These are phyloP conservation scores for Pirum gemmata DNA, from an alignment of 78 protist species.

Conservation along the genomic window DNA sequence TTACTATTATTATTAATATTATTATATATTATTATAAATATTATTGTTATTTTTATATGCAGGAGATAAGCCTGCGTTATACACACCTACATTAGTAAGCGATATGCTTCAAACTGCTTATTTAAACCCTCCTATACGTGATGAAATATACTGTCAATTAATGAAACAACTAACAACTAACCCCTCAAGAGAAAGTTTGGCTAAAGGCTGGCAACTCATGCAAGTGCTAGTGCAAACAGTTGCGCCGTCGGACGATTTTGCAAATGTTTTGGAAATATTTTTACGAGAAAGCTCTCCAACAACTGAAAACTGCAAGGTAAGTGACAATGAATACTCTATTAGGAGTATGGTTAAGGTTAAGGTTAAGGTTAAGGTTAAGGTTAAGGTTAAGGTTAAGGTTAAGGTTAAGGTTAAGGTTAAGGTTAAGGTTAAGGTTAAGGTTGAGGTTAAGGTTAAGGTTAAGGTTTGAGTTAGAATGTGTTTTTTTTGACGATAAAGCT, in stretches of 20 bases:
- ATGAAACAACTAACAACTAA: conserved; percentile 28
- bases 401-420: no score
- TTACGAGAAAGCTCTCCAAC: background rate
- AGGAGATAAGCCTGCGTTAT: conserved; percentile 21
- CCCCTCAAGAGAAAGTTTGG: conserved; percentile 39
- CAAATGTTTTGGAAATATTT: background rate
- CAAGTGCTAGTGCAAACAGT: conserved; percentile 26
- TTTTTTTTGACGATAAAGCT: no score
- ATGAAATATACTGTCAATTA: conserved; percentile 47
- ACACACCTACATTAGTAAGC: conserved; percentile 21
- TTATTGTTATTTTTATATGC: no score
- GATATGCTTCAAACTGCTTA: conserved; percentile 4
- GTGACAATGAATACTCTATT: no score
- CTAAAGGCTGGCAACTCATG: conserved; percentile 45
- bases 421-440: no score
- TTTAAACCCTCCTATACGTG: conserved; percentile 37
- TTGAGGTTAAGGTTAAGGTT: no score
- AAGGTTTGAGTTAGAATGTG: no score
- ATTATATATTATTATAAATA: no score
- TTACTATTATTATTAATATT: no score
- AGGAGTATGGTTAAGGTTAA: no score
- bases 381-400: no score
- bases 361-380: no score
- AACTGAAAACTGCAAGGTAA: conserved; percentile 37
- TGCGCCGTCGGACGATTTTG: conserved; percentile 33